These are phyloP conservation scores for Paecilomyces variotii DNA, from an alignment of 2,329 filamentous ascomycete species.

Conservation along the genomic window DNA sequence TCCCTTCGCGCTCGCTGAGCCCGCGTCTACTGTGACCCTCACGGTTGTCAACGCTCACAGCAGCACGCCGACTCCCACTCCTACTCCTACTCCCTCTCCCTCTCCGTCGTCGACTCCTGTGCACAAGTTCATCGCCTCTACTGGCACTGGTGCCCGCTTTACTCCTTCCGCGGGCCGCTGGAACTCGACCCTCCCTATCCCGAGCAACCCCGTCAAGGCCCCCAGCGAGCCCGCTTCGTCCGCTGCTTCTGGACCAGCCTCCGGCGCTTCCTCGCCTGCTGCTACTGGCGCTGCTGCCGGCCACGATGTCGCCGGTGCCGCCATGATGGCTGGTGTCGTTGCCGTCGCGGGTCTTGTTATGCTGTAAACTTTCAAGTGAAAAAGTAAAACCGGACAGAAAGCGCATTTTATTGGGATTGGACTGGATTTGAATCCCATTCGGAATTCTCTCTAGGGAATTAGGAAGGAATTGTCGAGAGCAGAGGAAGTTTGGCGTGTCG, in stretches of 20 bases:
- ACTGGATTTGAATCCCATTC: background rate
- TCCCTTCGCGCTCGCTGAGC: constrained; percentile 21
- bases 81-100: constrained; percentile 8
- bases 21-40: constrained; percentile 20
- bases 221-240: background rate
- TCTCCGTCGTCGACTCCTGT: constrained; percentile 2
- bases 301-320: constrained; percentile 15
- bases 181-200: constrained; percentile 9
- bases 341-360: constrained; percentile 25
- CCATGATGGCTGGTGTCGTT: constrained; percentile 21
- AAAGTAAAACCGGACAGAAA: background rate
- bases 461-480: background rate
- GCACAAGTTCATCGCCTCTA: background rate
- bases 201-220: constrained; percentile 3
- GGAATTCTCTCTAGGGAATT: background rate
- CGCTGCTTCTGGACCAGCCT: constrained; percentile 2
- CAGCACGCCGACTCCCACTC: constrained; percentile 2
- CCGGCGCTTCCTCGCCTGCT: constrained; percentile 9
- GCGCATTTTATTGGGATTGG: background rate
- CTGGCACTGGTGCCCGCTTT: constrained; percentile 9
- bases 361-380: constrained; percentile 15
- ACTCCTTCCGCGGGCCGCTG: constrained; percentile 7
- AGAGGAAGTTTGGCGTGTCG: background rate
- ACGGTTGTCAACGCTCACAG: constrained; percentile 11
- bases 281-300: constrained; percentile 15